Evolutionary conservation across 176 grass and related monocot genomes (phyloP), one percentile per base, ranked within the genome.

Genomic region (Phoenix dactylifera): DNA sequence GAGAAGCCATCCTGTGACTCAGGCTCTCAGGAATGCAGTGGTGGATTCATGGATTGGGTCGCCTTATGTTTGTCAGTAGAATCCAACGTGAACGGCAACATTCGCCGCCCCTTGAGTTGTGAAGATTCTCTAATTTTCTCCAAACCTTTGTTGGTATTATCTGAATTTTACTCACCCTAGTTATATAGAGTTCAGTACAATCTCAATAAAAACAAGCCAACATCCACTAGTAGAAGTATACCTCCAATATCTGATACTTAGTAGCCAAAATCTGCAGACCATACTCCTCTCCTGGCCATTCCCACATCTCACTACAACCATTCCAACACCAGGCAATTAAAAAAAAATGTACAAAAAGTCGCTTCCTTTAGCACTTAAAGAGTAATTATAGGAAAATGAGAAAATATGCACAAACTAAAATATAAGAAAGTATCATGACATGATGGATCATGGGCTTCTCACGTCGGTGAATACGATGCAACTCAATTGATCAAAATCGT

Each of bases 281-380:
- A 49, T 73, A 91, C 55, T 83, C 87, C 16, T 72, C 78, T 71
- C 62, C 62, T 72, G 62, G 82, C 87, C 84, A 91, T 58, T 52
- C 76, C 87, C 93, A 97, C 73, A 80, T 78, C n/a, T 65, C 84
- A 81, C 93, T 96, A 71, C n/a, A 77, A 67, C 58, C 30, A 77
- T 67, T 18, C 5, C 52, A 24, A 16, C 24, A 15, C 29, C 58
- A 24, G 22, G 16, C 60, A 30, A 77, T 14, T 49, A 74, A 29
- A 15, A 54, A n/a, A 24, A 59, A 19, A 64, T 32, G 30, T 15
- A 57, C 65, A 44, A 0, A 15, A 24, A 12, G 5, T 28, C 26
- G 26, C 26, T 4, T 28, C 26, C 26, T 28, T 28, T 63, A 16
- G 52, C 54, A 22, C 9, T 26, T 15, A 51, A 51, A 55, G 20